Evolutionary conservation across 1,139 yeast species (phyloP).

Genomic region (Suzukiozyma palmioleophila): DNA sequence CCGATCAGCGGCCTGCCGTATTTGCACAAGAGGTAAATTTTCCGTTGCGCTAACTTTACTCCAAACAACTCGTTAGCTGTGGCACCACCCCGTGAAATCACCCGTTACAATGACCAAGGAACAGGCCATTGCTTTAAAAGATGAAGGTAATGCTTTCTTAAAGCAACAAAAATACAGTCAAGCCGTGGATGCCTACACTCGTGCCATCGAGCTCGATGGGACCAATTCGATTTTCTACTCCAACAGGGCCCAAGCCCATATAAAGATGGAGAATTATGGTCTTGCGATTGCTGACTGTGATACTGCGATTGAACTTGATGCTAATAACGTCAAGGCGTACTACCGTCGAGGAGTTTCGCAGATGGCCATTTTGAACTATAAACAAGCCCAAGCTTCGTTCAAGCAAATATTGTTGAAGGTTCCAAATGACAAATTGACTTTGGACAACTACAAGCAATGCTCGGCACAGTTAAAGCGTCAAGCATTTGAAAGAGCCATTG

Average conservation of each 20-base stretch:
- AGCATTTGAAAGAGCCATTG: slow-evolving; percentile 86
- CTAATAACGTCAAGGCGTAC: slow-evolving; percentile 68
- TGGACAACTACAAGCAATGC: slow-evolving; percentile 60
- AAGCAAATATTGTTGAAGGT: slow-evolving; percentile 55
- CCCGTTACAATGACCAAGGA: slow-evolving; percentile 13
- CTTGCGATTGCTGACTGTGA: slow-evolving; percentile 76
- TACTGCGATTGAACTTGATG: slow-evolving; percentile 63
- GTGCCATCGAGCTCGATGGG: slow-evolving; percentile 70
- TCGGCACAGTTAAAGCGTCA: slow-evolving; percentile 63
- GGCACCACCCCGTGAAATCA: background rate
- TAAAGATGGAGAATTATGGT: slow-evolving; percentile 84
- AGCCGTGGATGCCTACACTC: slow-evolving; percentile 69
- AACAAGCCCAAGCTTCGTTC: slow-evolving; percentile 70
- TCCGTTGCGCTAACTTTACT: no score
- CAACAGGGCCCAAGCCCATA: slow-evolving; percentile 87
- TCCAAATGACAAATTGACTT: slow-evolving; percentile 71
- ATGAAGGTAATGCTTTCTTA: slow-evolving; percentile 69
- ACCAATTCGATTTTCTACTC: slow-evolving; percentile 73
- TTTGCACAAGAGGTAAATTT: no score
- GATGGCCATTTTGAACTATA: slow-evolving; percentile 72
- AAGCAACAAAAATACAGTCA: slow-evolving; percentile 57
- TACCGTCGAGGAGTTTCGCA: slow-evolving; percentile 82
- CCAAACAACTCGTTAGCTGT: no score
- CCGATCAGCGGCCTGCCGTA: no score
- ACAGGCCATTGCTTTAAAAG: slow-evolving; percentile 53